Percentiles rank a stretch among this genome's conserved stretches.
Conservation (phyloP, 495 filamentous ascomycete genomes). For the Bacidia rubella region DNA sequence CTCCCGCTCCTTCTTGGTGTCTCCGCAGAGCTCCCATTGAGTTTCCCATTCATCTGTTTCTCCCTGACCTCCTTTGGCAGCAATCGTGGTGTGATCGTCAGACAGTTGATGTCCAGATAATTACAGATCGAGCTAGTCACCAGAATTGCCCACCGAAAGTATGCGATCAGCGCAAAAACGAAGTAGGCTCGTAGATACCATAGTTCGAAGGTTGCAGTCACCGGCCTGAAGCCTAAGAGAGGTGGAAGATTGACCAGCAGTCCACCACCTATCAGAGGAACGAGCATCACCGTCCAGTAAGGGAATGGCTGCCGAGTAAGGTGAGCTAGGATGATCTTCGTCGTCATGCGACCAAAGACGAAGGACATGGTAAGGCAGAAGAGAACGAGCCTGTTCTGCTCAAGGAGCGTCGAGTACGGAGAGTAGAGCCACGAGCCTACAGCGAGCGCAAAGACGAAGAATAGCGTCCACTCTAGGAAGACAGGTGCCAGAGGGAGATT, state of each 20-base stretch:
- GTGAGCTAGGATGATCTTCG: slow-evolving; percentile 96
- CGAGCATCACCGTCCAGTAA: slow-evolving; percentile 85
- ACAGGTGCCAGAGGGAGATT: slow-evolving; percentile 68
- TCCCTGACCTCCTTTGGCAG: background rate
- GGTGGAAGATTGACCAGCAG: slow-evolving; percentile 69
- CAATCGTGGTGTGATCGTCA: slow-evolving; percentile 55
- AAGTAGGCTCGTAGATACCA: slow-evolving; percentile 76
- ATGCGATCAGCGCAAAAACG: slow-evolving; percentile 63
- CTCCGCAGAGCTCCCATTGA: background rate
- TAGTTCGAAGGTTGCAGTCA: slow-evolving; percentile 49
- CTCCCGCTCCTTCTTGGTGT: slow-evolving; percentile 10
- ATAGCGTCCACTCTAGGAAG: slow-evolving; percentile 90
- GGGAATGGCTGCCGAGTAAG: slow-evolving; percentile 88
- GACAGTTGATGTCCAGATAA: slow-evolving; percentile 83
- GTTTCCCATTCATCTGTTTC: background rate
- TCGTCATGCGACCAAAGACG: slow-evolving; percentile 98
- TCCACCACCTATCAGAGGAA: slow-evolving; percentile 72
- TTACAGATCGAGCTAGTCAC: slow-evolving; percentile 85
- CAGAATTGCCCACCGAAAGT: slow-evolving; percentile 82
- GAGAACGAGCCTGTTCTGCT: slow-evolving; percentile 73
- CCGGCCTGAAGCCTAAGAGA: slow-evolving; percentile 48
- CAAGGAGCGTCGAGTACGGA: slow-evolving; percentile 65
- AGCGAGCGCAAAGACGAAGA: slow-evolving; percentile 61
- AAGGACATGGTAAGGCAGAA: slow-evolving; percentile 91
- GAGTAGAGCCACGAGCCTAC: slow-evolving; percentile 76